phyloP scores from a whole-genome alignment of 768 basidiomycete genomes.

The Tulasnella calospora region DNA sequence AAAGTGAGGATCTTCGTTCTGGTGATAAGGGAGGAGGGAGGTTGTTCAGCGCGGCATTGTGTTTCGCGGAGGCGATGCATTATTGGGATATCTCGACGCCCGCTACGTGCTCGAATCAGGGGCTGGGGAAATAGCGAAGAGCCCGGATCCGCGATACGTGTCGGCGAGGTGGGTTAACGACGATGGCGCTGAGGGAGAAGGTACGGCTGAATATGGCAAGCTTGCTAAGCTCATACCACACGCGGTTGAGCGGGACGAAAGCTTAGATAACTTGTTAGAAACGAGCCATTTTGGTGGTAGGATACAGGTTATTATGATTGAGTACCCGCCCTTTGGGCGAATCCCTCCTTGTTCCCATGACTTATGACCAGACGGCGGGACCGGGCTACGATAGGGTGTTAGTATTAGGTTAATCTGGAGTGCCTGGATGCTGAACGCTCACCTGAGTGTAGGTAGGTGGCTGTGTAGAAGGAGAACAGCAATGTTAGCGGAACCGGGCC shows the following conservation, averaged over 20 bases:
- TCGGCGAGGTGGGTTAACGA: conserved; percentile 82
- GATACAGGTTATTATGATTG: neutral
- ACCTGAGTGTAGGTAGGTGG: neutral
- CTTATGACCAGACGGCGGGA: neutral
- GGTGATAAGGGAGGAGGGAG: conserved; percentile 39
- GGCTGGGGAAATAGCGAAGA: conserved; percentile 81
- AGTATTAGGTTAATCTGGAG: neutral
- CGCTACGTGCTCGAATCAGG: conserved; percentile 61
- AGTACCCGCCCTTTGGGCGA: neutral
- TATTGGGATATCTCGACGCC: conserved; percentile 82
- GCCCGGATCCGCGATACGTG: conserved; percentile 85
- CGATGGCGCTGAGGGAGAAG: conserved; percentile 13
- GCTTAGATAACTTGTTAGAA: neutral
- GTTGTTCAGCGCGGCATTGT: conserved; percentile 61
- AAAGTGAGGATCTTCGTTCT: conserved; percentile 53
- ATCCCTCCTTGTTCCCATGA: neutral
- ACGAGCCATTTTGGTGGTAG: neutral
- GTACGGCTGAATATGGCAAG: neutral
- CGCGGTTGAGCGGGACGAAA: neutral
- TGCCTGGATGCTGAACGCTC: neutral
- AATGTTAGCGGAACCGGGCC: neutral
- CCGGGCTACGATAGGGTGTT: neutral
- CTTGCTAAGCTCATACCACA: neutral
- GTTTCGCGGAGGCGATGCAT: conserved; percentile 62
- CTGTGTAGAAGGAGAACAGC: neutral